Evolutionary conservation across 805 yeast species (phyloP).

Genomic region (Spathaspora hagerdaliae): DNA sequence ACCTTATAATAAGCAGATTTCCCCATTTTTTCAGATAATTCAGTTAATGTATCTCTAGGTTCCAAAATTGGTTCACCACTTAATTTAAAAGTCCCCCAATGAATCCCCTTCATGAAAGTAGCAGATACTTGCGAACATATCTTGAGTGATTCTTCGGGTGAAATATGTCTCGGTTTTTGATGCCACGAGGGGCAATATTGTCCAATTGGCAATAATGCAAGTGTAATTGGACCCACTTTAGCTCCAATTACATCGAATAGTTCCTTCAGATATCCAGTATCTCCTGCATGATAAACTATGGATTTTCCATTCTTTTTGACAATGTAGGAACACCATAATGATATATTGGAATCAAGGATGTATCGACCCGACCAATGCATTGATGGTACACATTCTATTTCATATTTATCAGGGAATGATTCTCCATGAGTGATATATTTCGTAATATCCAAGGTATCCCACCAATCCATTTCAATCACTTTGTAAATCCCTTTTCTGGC

Average conservation of each 20-base stretch:
- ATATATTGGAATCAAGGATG: conserved; percentile 71
- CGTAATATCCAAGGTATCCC: conserved; percentile 53
- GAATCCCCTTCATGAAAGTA: conserved; percentile 74
- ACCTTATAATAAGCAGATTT: conserved; percentile 43
- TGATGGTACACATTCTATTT: conserved; percentile 86
- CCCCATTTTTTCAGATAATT: conserved; percentile 41
- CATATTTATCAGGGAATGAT: conserved; percentile 49
- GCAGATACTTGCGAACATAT: conserved; percentile 64
- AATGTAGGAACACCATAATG: conserved; percentile 88
- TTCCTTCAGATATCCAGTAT: conserved; percentile 82
- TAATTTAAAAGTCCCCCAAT: conserved; percentile 93
- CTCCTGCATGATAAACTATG: conserved; percentile 87
- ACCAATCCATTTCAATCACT: conserved; percentile 84
- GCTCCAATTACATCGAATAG: conserved; percentile 64
- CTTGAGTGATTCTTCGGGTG: conserved; percentile 71
- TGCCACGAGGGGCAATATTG: conserved; percentile 97
- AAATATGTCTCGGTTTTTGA: conserved; percentile 81
- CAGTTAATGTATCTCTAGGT: conserved; percentile 61
- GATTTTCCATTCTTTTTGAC: conserved; percentile 65
- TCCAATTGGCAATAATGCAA: conserved; percentile 87
- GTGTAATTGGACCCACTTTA: conserved; percentile 50
- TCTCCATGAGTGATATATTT: conserved; percentile 37
- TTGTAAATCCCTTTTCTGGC: conserved; percentile 56
- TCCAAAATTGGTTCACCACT: conserved; percentile 86
- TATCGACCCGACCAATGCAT: conserved; percentile 96